Evolutionary conservation across 1,284 basidiomycete genomes (phyloP).

Genomic region (Tilletia indica): DNA sequence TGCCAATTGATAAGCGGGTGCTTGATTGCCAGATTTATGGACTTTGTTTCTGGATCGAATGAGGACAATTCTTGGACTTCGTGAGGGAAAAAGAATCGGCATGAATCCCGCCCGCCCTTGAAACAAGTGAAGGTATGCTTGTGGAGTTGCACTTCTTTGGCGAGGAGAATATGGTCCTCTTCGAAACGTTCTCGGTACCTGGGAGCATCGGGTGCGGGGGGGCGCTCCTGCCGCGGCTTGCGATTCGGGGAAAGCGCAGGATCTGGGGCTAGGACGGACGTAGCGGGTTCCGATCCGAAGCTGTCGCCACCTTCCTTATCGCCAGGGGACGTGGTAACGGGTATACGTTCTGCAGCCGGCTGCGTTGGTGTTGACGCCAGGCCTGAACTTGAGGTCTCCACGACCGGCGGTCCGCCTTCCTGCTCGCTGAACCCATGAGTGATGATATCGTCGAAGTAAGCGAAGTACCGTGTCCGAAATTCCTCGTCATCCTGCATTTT

Average conservation of each 20-base stretch:
- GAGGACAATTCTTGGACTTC: background rate
- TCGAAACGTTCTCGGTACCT: background rate
- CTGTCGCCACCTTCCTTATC: too few species aligned
- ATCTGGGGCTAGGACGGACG: too few species aligned
- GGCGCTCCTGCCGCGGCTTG: too few species aligned
- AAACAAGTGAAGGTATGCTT: background rate
- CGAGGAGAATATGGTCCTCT: background rate
- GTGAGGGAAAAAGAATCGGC: slow-evolving; percentile 7
- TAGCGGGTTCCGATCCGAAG: too few species aligned
- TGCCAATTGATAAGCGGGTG: slow-evolving; percentile 1
- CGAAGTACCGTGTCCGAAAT: background rate
- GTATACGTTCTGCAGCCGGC: too few species aligned
- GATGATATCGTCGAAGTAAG: background rate
- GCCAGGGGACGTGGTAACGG: too few species aligned
- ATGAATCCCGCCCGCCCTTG: background rate
- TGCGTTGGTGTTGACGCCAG: too few species aligned
- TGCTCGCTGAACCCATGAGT: background rate
- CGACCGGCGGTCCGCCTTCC: too few species aligned
- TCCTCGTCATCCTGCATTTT: background rate
- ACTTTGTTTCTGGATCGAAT: background rate
- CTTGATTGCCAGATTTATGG: background rate
- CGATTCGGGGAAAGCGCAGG: too few species aligned
- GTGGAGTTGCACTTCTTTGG: background rate
- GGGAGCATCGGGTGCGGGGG: background rate
- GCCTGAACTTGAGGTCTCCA: too few species aligned